phyloP scores from a whole-genome alignment of 192 early-diverging fungal species.

The Glomus cerebriforme region DNA sequence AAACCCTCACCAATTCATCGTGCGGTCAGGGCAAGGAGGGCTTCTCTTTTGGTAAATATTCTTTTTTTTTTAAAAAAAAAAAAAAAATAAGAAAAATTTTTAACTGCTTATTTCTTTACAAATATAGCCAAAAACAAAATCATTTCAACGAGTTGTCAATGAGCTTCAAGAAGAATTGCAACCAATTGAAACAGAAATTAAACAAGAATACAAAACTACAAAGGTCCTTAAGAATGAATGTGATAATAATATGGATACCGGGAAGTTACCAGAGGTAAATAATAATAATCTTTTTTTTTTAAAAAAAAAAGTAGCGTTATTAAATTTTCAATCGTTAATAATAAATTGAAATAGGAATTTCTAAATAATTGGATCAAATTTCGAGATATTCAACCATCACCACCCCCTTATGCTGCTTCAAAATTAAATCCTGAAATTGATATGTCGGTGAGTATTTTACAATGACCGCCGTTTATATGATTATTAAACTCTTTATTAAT shows the following conservation, averaged over 20 bases:
- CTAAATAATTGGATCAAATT: slow-evolving; percentile 29
- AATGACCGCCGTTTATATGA: too few relatives aligned
- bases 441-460: neutral
- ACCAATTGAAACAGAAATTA: slow-evolving; percentile 30
- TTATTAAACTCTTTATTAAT: neutral
- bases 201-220: slow-evolving; percentile 30
- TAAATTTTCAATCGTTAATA: too few relatives aligned
- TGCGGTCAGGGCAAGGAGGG: slow-evolving; percentile 27
- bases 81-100: neutral
- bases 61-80: neutral
- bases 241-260: slow-evolving; percentile 22
- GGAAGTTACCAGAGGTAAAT: slow-evolving; percentile 14
- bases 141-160: slow-evolving; percentile 28
- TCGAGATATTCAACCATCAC: slow-evolving; percentile 26
- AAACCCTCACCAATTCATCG: slow-evolving; percentile 27
- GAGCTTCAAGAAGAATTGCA: slow-evolving; percentile 28
- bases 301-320: too few relatives aligned
- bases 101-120: neutral
- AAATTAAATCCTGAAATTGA: slow-evolving; percentile 32
- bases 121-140: slow-evolving; percentile 31
- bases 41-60: slow-evolving; percentile 23
- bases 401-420: slow-evolving; percentile 24
- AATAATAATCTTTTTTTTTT: neutral
- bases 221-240: slow-evolving; percentile 29
- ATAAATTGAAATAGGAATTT: neutral